Evolutionary conservation across 768 basidiomycete genomes (phyloP).

Genomic region (Rhodotorula babjevae): DNA sequence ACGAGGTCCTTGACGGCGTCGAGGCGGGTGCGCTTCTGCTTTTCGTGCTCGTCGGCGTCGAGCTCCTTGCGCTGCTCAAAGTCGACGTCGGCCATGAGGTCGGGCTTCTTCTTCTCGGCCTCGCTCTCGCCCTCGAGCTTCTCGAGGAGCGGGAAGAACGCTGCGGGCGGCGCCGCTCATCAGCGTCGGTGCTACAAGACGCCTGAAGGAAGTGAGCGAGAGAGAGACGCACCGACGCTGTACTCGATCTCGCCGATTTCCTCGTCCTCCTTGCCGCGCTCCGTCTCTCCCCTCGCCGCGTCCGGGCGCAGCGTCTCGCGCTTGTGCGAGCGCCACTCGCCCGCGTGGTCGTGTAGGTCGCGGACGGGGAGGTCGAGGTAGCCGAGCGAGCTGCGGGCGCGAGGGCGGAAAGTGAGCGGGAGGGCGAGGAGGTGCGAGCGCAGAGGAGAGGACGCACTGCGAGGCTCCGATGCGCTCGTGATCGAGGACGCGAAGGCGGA

Average conservation of each 20-base stretch:
- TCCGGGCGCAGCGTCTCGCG: background rate
- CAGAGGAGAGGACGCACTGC: slow-evolving; percentile 8
- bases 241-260: background rate
- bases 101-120: background rate
- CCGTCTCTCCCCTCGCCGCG: background rate
- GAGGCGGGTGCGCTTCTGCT: slow-evolving; percentile 13
- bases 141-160: slow-evolving; percentile 12
- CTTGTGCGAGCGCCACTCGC: background rate
- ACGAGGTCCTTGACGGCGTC: background rate
- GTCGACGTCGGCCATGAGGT: background rate
- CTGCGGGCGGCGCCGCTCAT: background rate
- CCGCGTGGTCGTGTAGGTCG: background rate
- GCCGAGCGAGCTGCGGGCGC: slow-evolving; percentile 7
- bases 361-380: slow-evolving; percentile 8
- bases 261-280: background rate
- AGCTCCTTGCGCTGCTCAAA: background rate
- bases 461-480: slow-evolving; percentile 17
- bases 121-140: background rate
- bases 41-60: slow-evolving; percentile 9
- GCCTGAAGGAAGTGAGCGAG: background rate
- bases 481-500: slow-evolving; percentile 17
- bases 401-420: background rate
- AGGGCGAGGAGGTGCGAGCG: background rate
- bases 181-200: too few relatives aligned
- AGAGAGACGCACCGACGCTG: background rate